Evolutionary conservation across 1,284 basidiomycete genomes (phyloP).

Genomic region (Microstroma glucosiphilum): DNA sequence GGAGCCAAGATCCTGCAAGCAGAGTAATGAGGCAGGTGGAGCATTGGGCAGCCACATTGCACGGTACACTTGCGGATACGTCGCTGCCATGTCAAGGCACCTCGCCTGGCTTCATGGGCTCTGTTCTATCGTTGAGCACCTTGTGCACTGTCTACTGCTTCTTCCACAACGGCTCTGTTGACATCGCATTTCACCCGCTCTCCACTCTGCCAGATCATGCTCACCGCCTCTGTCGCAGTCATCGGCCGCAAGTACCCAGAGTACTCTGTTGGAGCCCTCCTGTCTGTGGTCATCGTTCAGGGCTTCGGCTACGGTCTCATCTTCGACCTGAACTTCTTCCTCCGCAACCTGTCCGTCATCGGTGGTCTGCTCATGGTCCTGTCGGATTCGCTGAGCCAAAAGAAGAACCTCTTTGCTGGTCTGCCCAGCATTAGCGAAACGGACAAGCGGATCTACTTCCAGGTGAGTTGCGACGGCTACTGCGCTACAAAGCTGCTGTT

Average conservation of each 20-base stretch:
- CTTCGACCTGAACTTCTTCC: constrained; percentile 98
- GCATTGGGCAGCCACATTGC: no score
- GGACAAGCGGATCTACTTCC: constrained; percentile 85
- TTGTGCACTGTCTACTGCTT: no score
- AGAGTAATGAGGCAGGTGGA: no score
- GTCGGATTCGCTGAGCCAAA: constrained; percentile 79
- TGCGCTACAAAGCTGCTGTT: background rate
- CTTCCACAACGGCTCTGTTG: background rate
- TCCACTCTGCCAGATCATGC: constrained; percentile 59
- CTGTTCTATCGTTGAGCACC: no score
- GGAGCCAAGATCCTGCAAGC: no score
- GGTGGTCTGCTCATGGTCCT: constrained; percentile 96
- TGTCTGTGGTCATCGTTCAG: constrained; percentile 87
- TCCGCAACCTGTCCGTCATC: constrained; percentile 85
- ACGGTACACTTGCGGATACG: no score
- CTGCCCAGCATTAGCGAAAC: constrained; percentile 80
- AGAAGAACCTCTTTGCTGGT: constrained; percentile 77
- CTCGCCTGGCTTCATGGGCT: no score
- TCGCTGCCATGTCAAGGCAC: no score
- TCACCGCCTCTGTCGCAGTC: constrained; percentile 75
- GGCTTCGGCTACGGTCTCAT: constrained; percentile 88
- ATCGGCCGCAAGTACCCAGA: constrained; percentile 83
- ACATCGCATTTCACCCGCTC: background rate
- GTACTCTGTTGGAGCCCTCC: constrained; percentile 78
- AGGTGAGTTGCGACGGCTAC: constrained; percentile 12